A percentile compares a stretch with the other conserved stretches of the same genome.
phyloP scores from a whole-genome alignment of 2,329 filamentous ascomycete species.

The Arthroderma sp. region DNA sequence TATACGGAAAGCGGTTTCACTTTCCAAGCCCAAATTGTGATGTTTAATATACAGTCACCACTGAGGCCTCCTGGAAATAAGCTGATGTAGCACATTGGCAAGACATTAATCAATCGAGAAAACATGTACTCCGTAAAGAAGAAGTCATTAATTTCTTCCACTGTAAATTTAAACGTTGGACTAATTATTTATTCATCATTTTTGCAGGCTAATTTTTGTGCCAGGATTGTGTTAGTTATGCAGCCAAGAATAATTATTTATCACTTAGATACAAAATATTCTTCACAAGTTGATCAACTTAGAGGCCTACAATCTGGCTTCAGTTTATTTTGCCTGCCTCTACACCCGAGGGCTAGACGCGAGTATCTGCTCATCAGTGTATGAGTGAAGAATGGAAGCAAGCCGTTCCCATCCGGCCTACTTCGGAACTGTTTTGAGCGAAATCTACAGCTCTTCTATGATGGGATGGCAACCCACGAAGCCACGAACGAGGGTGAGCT shows the following conservation, averaged over 20 bases:
- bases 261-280: not conserved
- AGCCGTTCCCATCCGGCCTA: not conserved
- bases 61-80: too few species aligned
- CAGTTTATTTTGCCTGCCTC: not conserved
- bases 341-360: not conserved
- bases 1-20: not conserved
- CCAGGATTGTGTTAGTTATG: not conserved
- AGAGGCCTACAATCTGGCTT: not conserved
- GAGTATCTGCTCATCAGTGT: not conserved
- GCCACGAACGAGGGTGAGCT: slow-evolving; percentile 2
- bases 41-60: too few species aligned
- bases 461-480: slow-evolving; percentile 7
- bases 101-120: too few species aligned
- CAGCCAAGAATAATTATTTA: not conserved
- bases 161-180: too few species aligned
- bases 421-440: not conserved
- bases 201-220: not conserved
- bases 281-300: not conserved
- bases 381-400: slow-evolving; percentile 3
- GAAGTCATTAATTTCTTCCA: too few species aligned
- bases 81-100: too few species aligned
- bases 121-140: too few species aligned
- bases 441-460: not conserved
- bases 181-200: too few species aligned
- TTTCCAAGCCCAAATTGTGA: too few species aligned